Evolutionary conservation across 2,329 filamentous ascomycete genomes (phyloP), one percentile per base, ranked within the genome.

Genomic region (Phialemonium atrogriseum): DNA sequence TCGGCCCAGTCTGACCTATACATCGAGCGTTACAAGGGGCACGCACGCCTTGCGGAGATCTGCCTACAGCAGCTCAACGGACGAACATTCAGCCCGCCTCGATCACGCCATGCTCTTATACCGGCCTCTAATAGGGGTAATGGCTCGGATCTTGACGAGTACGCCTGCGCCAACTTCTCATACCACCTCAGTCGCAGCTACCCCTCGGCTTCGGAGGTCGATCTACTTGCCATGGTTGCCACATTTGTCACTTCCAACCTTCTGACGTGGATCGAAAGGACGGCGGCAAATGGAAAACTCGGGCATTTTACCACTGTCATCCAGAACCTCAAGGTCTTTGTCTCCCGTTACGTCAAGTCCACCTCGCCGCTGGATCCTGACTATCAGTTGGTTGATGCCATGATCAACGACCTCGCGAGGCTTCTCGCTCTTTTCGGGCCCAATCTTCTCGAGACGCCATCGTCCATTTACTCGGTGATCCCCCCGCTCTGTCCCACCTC

Each of bases 241-340:
- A 34, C 32, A 10, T 59, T 60, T 35, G 29, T 58, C 7, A 46
- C 43, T 10, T 40, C 44, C 15, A 58, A 58, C 33, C 32, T 60
- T 4, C 44, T 60, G 9, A 49, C 49, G 8, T 60, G 57, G 58
- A 54, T 60, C 24, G 57, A 60, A 36, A 40, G 32, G 13, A 41
- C 43, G 4, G 44, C 47, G 7, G 30, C 25, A 9, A 40, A 14
- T 16, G 40, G 35, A 16, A 31, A 32, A n/a, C 30, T 42, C 16
- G 33, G 34, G 10, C 17, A 35, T 2, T 18, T 42, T 3, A 34
- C 28, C 15, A 35, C 34, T 14, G 32, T 35, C 4, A 29, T 38
- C 15, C 35, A 38, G 21, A 36, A 36, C 21, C 32, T 42, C n/a
- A 36, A 38, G 17, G 18, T 16, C 7, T 42, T 37, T 16, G 35